These are phyloP conservation scores for Lentinula raphanica DNA, from an alignment of 768 basidiomycete species.

Conservation along the genomic window DNA sequence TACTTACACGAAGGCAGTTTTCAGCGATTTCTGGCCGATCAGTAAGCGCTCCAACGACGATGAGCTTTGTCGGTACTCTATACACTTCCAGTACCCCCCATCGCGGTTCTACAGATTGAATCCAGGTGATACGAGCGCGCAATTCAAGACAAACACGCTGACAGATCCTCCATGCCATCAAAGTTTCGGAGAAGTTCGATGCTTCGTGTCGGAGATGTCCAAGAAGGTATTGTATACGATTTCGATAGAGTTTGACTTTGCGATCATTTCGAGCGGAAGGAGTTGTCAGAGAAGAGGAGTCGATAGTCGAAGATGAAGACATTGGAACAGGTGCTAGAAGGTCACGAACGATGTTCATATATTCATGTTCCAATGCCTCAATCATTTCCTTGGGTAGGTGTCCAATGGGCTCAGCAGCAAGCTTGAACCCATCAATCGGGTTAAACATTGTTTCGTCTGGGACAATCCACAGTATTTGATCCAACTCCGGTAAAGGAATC, in stretches of 20 bases:
- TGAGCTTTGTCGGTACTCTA: background rate
- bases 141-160: background rate
- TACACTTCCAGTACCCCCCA: background rate
- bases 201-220: background rate
- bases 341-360: background rate
- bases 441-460: background rate
- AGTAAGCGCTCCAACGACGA: background rate
- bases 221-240: background rate
- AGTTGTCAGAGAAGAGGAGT: no score
- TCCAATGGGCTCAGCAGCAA: background rate
- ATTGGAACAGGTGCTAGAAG: background rate
- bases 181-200: background rate
- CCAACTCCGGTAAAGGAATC: background rate
- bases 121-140: background rate
- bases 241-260: background rate
- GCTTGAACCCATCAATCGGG: background rate
- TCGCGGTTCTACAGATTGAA: background rate
- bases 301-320: background rate
- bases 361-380: background rate
- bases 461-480: background rate
- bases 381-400: background rate
- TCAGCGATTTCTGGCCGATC: background rate
- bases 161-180: background rate
- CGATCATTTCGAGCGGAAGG: background rate
- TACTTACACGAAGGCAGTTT: background rate